phyloP scores from a whole-genome alignment of 73 alveolate genomes.

The Symbiodinium pilosum region DNA sequence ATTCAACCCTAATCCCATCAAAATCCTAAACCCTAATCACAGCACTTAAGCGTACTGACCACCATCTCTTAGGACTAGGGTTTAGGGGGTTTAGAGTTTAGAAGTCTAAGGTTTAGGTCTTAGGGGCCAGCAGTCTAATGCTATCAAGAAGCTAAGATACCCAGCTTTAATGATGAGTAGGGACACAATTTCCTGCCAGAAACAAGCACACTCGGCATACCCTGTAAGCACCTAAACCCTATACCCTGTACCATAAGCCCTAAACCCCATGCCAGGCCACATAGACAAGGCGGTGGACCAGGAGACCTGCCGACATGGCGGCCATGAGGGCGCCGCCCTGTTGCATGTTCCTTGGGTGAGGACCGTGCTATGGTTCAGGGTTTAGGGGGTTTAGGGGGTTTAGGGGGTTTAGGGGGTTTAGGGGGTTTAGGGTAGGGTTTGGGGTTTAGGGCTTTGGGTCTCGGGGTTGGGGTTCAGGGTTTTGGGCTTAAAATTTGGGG shows the following conservation, averaged over 20 bases:
- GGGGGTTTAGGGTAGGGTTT: not conserved
- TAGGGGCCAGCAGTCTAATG: no score
- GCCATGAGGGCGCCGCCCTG: slow-evolving; percentile 67
- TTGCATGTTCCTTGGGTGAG: slow-evolving; percentile 30
- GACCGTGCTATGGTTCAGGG: not conserved
- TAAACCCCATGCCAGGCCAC: slow-evolving; percentile 14
- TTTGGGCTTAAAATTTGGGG: not conserved
- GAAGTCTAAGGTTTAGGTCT: no score
- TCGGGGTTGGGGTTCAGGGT: not conserved
- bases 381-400: not conserved
- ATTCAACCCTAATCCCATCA: not conserved
- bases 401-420: not conserved
- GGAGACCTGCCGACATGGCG: slow-evolving; percentile 41
- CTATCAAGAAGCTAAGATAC: no score
- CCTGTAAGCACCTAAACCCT: not conserved
- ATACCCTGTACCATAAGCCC: no score
- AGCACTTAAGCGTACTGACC: not conserved
- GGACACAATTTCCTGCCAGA: no score
- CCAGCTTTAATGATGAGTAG: no score
- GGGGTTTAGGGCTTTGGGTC: not conserved
- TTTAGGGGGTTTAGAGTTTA: no score
- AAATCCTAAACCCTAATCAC: not conserved
- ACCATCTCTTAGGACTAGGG: no score
- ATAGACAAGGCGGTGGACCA: not conserved
- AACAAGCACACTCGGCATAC: no score